Evolutionary conservation across 768 basidiomycete genomes (phyloP), one percentile per base, ranked within the genome.

Genomic region (Termitomyces eurrhizus): DNA sequence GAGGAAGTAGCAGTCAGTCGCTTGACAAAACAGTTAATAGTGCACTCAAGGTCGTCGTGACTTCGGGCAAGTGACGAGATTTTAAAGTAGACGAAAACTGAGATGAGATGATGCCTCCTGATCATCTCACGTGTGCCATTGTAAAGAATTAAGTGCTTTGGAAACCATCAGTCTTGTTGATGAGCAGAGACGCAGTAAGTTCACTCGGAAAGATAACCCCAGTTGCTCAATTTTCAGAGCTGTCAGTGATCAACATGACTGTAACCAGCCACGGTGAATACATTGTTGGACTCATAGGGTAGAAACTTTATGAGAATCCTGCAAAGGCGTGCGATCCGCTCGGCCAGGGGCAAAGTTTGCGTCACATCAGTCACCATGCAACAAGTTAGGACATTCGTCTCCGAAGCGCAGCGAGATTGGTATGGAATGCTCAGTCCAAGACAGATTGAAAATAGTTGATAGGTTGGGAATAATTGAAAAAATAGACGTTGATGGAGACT

Each of bases 351-450:
- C 16, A 32, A 1, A n/a, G 11, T 4, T 37, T 52, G 39, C 8
- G 53, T 54, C 41, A 44, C 54, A 55, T 55, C 41, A 55, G 54
- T 55, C 54, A 55, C 54, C 54, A 55, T 55, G 54, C 41, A n/a
- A 55, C 18, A 6, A 42, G 39, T 13, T 7, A 39, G n/a, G 52
- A 39, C 54, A 39, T 52, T 52, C 52, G 52, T 54, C 39, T 54
- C 54, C 54, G 54, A 55, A 41, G 39, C 41, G 41, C 39, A 12
- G 41, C 53, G 29, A 13, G 18, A 54, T 42, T 55, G 41, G 41
- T 44, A 55, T 55, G 53, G 53, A 55, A 55, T 55, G 54, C 41
- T 54, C 26, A 18, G 11, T 0, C 36, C 6, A 36, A 24, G 36
- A 18, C 53, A 41, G 39, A 12, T 2, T 35, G 52, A 16, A 55